Evolutionary conservation across 805 yeast species (phyloP), one percentile per base, ranked within the genome.

Genomic region (Pichia eremophila): DNA sequence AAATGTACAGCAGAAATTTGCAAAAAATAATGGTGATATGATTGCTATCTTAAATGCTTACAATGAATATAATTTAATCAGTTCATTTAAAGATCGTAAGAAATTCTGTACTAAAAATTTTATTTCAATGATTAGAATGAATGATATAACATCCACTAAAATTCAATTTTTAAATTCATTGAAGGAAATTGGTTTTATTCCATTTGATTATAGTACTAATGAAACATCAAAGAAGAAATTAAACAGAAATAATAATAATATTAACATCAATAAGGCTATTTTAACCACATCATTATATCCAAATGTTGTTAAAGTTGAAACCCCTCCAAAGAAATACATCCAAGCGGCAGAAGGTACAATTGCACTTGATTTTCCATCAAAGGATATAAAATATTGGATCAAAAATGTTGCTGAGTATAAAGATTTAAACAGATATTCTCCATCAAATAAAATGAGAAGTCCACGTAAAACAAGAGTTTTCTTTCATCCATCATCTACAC

Each of bases 261-360:
- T 64, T 34, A 64, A 74, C 3, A 68, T 90, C 0, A 54, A 88
- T 1, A 72, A 79, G 22, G 77, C 95, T 0, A 72, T 91, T 2
- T 65, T 89, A 18, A 80, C 95, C 0, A 95, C 95, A 3, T 74
- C 96, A 0, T 77, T 82, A 55, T 85, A 83, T 57, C 98, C 98
- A 0, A 83, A 85, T 47, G 70, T 88, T 34, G 90, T 93, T 0
- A 72, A 87, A 51, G 85, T 88, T 4, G 88, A 84, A 57, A 68
- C 78, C 19, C 97, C 98, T 0, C 89, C 87, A 51, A 78, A 90
- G 4, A 86, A 85, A 57, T 91, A 68, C 61, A 66, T 79, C 40
- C 75, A 80, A 36, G 78, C 87, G 1, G 68, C 81, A 34, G 73
- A 80, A 0, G 99, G 99, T 22, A 77, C 97, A 0, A 74, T 91